Conservation (phyloP, 768 basidiomycete genomes). For the Fomitopsis pulvina region DNA sequence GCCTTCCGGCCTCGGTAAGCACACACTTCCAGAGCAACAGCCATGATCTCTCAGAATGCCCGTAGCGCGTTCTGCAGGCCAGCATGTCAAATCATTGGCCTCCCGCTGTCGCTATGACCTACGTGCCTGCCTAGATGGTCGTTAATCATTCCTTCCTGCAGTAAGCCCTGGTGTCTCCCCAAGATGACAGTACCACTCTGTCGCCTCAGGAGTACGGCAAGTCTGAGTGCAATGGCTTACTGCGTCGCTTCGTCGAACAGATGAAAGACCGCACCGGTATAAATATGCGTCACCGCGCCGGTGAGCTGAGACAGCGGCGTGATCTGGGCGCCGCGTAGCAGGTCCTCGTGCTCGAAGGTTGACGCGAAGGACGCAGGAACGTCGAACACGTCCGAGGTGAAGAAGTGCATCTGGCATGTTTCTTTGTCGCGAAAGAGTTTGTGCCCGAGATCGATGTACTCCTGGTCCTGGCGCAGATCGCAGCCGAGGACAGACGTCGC, state of each 20-base stretch:
- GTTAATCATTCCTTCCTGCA: constrained; percentile 20
- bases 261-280: constrained; percentile 29
- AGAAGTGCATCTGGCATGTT: constrained; percentile 22
- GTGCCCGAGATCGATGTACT: constrained; percentile 25
- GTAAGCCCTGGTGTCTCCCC: constrained; percentile 25
- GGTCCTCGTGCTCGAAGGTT: not conserved
- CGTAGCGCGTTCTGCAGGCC: constrained; percentile 19
- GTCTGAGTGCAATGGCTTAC: constrained; percentile 23
- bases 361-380: constrained; percentile 7
- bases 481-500: constrained; percentile 21
- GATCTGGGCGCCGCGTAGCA: constrained; percentile 1
- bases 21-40: constrained; percentile 23
- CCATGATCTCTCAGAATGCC: constrained; percentile 27
- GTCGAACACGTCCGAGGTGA: constrained; percentile 25
- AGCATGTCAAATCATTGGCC: not conserved
- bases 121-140: constrained; percentile 21
- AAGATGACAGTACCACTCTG: constrained; percentile 23
- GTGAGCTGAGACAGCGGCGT: constrained; percentile 18
- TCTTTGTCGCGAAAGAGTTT: constrained; percentile 21
- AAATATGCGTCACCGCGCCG: constrained; percentile 22
- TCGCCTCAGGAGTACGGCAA: constrained; percentile 20
- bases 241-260: constrained; percentile 29
- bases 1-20: constrained; percentile 18
- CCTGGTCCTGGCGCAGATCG: constrained; percentile 22
- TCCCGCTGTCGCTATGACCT: not conserved